Conservation (phyloP, 495 filamentous ascomycete genomes). For the Trichoderma virens region DNA sequence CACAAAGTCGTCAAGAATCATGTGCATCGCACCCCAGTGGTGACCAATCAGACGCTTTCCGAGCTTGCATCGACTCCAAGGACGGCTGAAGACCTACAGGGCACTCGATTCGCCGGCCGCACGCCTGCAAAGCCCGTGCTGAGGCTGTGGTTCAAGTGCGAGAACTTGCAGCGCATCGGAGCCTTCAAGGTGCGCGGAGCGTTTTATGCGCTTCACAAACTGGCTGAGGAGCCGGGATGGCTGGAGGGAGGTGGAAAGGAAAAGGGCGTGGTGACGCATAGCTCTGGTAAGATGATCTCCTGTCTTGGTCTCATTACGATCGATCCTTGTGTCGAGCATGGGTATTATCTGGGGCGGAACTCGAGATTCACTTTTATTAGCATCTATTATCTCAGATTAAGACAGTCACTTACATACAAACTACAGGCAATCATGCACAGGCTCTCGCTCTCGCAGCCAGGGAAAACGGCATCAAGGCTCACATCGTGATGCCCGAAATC, state of each 20-base stretch:
- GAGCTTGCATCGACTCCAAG: conserved; percentile 67
- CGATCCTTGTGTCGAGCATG: neutral
- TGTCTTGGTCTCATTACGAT: conserved; percentile 10
- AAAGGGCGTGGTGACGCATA: conserved; percentile 85
- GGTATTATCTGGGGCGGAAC: neutral
- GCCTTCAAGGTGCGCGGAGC: conserved; percentile 92
- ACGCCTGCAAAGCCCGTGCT: conserved; percentile 56
- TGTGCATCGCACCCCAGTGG: conserved; percentile 77
- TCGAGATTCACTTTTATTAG: neutral
- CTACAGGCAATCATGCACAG: conserved; percentile 88
- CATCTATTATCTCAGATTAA: too few species aligned
- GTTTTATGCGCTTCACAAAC: conserved; percentile 74
- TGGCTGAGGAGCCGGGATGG: conserved; percentile 58
- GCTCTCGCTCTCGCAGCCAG: conserved; percentile 82
- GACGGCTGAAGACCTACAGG: conserved; percentile 39
- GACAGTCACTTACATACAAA: conserved; percentile 19
- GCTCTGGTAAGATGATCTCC: conserved; percentile 54
- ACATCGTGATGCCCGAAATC: conserved; percentile 88
- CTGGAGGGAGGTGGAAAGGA: conserved; percentile 39
- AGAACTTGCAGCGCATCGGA: conserved; percentile 85
- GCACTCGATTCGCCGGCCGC: conserved; percentile 51
- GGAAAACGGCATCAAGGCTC: conserved; percentile 49
- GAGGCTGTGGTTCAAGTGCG: conserved; percentile 89
- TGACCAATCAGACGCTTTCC: conserved; percentile 69
- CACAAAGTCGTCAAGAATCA: conserved; percentile 63